Conservation (phyloP, 441 rosid species). For the Erodium texanum region DNA sequence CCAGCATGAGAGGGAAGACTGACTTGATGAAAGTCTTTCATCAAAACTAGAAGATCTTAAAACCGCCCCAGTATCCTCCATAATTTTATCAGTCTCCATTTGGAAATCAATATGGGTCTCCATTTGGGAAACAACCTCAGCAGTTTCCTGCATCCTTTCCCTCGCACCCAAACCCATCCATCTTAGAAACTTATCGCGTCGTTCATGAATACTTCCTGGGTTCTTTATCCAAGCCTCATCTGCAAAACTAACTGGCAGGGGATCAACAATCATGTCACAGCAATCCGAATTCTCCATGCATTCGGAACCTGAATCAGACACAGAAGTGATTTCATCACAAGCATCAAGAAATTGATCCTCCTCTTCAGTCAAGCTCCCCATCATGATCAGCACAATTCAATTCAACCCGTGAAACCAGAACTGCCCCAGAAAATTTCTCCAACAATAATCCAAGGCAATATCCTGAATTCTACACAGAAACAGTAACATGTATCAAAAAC, state of each 20-base stretch:
- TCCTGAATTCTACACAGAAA: slow-evolving; percentile 20
- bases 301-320: slow-evolving; percentile 28
- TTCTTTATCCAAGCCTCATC: slow-evolving; percentile 57
- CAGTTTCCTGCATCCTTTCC: slow-evolving; percentile 7
- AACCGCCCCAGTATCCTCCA: slow-evolving; percentile 33
- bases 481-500: slow-evolving; percentile 5
- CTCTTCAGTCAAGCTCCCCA: slow-evolving; percentile 51
- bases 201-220: slow-evolving; percentile 55
- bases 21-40: slow-evolving; percentile 31
- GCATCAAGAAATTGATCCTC: slow-evolving; percentile 62
- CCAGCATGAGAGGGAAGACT: slow-evolving; percentile 25
- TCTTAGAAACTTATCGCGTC: slow-evolving; percentile 63
- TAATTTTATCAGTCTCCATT: slow-evolving; percentile 23
- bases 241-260: slow-evolving; percentile 19
- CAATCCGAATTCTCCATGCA: slow-evolving; percentile 20
- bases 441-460: slow-evolving; percentile 20
- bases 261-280: slow-evolving; percentile 14
- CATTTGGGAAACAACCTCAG: slow-evolving; percentile 23
- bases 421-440: slow-evolving; percentile 4
- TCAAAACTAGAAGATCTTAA: slow-evolving; percentile 29
- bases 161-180: slow-evolving; percentile 53
- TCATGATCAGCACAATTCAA: slow-evolving; percentile 25
- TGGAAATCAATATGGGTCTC: slow-evolving; percentile 9
- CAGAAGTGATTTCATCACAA: slow-evolving; percentile 38
- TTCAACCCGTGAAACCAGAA: slow-evolving; percentile 63